These are phyloP conservation scores for Parachaetomium inaequale DNA, from an alignment of 495 filamentous ascomycete species.

Conservation along the genomic window DNA sequence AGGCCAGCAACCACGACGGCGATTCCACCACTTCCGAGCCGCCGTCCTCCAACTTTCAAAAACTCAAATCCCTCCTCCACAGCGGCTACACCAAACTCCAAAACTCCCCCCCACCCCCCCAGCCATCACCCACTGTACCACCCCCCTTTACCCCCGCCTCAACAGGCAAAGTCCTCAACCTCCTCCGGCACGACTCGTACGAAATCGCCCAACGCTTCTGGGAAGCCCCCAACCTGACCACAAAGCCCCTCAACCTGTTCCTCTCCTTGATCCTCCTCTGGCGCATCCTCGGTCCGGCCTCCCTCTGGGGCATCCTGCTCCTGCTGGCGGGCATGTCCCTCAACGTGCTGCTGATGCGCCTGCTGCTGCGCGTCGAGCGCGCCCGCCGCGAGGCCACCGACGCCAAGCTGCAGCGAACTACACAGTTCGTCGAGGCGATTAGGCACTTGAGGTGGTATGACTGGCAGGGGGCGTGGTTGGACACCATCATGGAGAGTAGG, in stretches of 20 bases:
- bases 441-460: constrained; percentile 85
- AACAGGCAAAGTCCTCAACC: constrained; percentile 79
- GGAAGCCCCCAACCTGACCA: constrained; percentile 67
- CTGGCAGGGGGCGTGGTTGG: constrained; percentile 79
- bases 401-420: constrained; percentile 64
- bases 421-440: constrained; percentile 78
- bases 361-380: constrained; percentile 59
- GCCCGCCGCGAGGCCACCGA: constrained; percentile 66
- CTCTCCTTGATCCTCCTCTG: constrained; percentile 68
- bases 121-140: neutral
- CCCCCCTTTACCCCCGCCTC: constrained; percentile 52
- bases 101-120: neutral
- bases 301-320: constrained; percentile 64
- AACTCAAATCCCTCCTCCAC: constrained; percentile 16
- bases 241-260: constrained; percentile 63
- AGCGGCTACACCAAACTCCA: constrained; percentile 10
- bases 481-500: constrained; percentile 65
- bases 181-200: constrained; percentile 75
- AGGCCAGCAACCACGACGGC: constrained; percentile 24
- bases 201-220: constrained; percentile 78
- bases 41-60: constrained; percentile 11
- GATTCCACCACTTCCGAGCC: constrained; percentile 11
- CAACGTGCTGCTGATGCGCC: constrained; percentile 60
- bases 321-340: constrained; percentile 61
- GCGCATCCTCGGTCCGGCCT: constrained; percentile 73